These are phyloP conservation scores for Metschnikowia picachoensis DNA, from an alignment of 805 yeast species.

Conservation along the genomic window DNA sequence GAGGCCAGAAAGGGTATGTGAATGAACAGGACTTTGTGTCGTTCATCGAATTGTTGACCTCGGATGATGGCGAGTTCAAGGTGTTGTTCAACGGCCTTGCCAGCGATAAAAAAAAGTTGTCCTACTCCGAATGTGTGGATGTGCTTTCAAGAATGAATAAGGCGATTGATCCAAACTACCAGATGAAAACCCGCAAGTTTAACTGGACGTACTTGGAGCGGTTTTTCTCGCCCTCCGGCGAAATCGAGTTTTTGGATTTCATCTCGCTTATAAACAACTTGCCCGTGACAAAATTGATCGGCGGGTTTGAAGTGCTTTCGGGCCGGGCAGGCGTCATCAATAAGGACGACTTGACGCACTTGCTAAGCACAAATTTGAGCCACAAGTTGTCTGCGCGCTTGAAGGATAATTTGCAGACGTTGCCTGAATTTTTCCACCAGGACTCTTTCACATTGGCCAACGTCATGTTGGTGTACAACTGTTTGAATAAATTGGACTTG, in stretches of 20 bases:
- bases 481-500: constrained; percentile 40
- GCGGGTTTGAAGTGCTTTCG: constrained; percentile 36
- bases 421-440: constrained; percentile 35
- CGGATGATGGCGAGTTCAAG: constrained; percentile 41
- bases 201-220: constrained; percentile 41
- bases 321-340: constrained; percentile 30
- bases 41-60: constrained; percentile 54
- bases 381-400: constrained; percentile 40
- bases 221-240: constrained; percentile 39
- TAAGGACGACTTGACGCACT: constrained; percentile 28
- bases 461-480: constrained; percentile 37
- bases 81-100: constrained; percentile 51
- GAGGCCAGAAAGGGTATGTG: constrained; percentile 62
- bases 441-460: constrained; percentile 34
- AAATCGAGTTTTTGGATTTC: constrained; percentile 37
- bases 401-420: constrained; percentile 30
- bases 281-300: constrained; percentile 45
- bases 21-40: constrained; percentile 68
- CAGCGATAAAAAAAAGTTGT: constrained; percentile 18
- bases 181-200: constrained; percentile 37
- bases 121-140: constrained; percentile 34
- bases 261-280: constrained; percentile 38
- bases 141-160: constrained; percentile 34
- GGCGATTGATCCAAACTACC: constrained; percentile 40
- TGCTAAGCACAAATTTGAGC: constrained; percentile 35